A percentile compares a stretch with the other conserved stretches of the same genome.
phyloP scores from a whole-genome alignment of 768 basidiomycete species.

The Tulasnella sp. region DNA sequence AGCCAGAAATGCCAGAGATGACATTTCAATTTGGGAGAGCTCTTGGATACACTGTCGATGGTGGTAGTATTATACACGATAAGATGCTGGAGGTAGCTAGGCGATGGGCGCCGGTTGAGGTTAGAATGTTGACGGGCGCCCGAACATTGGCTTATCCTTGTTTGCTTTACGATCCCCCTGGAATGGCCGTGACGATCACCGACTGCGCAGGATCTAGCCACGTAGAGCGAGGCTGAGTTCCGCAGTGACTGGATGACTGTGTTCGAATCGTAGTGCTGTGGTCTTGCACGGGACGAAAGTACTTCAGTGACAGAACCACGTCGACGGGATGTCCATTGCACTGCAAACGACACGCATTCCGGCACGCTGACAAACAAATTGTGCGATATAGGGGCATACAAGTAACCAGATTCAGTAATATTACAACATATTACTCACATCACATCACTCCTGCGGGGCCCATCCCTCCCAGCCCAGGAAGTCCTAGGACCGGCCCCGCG shows the following conservation, averaged over 20 bases:
- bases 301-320: neutral
- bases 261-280: neutral
- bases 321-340: neutral
- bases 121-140: conserved; percentile 16
- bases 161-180: neutral
- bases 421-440: neutral
- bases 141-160: conserved; percentile 12
- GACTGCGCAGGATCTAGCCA: neutral
- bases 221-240: neutral
- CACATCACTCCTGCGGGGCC: conserved; percentile 24
- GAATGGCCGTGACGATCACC: neutral
- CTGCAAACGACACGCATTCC: too few species aligned
- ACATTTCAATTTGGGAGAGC: conserved; percentile 37
- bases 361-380: neutral
- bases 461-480: conserved; percentile 35
- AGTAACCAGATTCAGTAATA: neutral
- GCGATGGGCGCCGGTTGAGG: neutral
- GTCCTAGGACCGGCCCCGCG: conserved; percentile 18
- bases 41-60: neutral
- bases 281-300: neutral
- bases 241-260: neutral
- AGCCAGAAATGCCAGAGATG: conserved; percentile 48
- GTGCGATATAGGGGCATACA: neutral
- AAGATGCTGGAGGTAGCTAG: neutral
- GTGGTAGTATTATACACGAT: conserved; percentile 7